Evolutionary conservation across 495 filamentous ascomycete genomes (phyloP), one percentile per base, ranked within the genome.

Genomic region (Hypoxylon rickii): DNA sequence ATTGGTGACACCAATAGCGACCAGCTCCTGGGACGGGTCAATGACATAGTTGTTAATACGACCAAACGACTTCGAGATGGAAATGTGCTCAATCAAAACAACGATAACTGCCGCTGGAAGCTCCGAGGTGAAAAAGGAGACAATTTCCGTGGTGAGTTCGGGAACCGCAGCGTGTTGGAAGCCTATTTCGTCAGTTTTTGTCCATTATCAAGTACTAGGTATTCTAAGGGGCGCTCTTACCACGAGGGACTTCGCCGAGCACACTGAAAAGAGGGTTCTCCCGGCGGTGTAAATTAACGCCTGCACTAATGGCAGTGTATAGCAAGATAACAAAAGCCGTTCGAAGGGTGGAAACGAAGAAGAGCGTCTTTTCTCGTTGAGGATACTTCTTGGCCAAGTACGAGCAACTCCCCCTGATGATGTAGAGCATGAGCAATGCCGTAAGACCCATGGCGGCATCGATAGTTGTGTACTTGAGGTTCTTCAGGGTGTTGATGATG

Each of bases 31-130:
- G 1, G 78, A 80, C 0, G 79, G 79, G 42, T 79, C 68, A 51
- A 82, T 79, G 57, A 77, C 75, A 55, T 82, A 82, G 64, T 79
- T 79, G 60, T 81, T 81, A 16, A 80, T 63, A 42, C 79, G 70
- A 7, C 78, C 79, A 41, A 81, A 82, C 4, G 76, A 78, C 54
- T 82, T 82, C 12, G 76, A 78, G 39, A 81, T 81, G 40, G 79
- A 75, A 18, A 81, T 80, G 56, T 81, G 79, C 60, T 82, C 79
- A 44, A 82, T 78, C 18, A 82, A 45, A 11, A 81, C 69, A 5
- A 82, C 78, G 34, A 82, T 70, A 20, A 80, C 70, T 22, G 71
- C 69, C 3, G 64, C 64, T 8, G 71, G 70, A 6, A 79, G 57
- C 11, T 77, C 66, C 1, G 64, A 46, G 1, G 61, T 57, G 18